Evolutionary conservation across 2,329 filamentous ascomycete species (phyloP), one percentile per base, ranked within the genome.

Genomic region (Lasiodiplodia gonubiensis): DNA sequence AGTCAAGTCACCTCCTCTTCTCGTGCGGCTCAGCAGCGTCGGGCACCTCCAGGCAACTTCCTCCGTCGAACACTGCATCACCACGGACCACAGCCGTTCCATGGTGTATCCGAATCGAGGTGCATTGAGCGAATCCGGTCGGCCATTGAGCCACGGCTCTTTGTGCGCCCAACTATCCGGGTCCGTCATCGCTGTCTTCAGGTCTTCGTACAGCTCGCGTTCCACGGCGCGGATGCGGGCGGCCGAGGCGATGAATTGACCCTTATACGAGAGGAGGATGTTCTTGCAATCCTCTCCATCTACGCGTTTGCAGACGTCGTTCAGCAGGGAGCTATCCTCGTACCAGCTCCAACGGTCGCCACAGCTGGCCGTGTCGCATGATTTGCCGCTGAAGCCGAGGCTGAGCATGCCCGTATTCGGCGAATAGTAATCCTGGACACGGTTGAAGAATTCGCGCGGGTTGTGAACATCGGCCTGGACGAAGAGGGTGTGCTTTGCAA

Each of bases 191-290:
- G 71, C 70, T 2, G 37, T 21, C 48, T 49, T 69, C 30, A 82
- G 68, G 16, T 75, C 72, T 35, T 80, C 69, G 67, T 80, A 82
- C 18, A 80, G 69, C 6, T 60, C 61, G 59, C 74, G 78, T 25
- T 72, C 69, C 11, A 76, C 74, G 2, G 74, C 80, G 1, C 81
- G 74, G 6, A 85, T 80, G 0, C 84, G 76, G 5, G 73, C 74
- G 0, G 80, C 80, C 1, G 81, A 83, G 2, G 78, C 81, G 46
- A 84, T 73, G 70, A 86, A 85, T 61, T 83, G 80, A 18, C 83
- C 84, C 53, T 81, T 81, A 69, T 82, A 83, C 3, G 80, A 81
- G 7, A 84, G 69, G 14, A 80, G 72, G 0, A 81, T 75, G 30
- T 72, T 71, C 2, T 75, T 72, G 66, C 78, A 80, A 18, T 68